phyloP scores from a whole-genome alignment of 208 protist genomes.

The Entamoeba histolytica region DNA sequence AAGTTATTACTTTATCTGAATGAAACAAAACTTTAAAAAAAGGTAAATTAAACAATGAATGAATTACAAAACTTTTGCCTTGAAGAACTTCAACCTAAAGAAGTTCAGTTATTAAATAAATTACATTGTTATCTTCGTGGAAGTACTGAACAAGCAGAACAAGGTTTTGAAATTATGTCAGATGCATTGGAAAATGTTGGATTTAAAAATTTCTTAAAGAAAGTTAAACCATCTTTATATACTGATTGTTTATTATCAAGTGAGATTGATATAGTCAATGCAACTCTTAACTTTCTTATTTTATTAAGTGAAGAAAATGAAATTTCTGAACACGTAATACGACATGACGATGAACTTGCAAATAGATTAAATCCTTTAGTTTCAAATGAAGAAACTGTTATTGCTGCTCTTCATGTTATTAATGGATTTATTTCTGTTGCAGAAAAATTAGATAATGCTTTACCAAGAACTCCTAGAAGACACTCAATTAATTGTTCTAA shows the following conservation, averaged over 20 bases:
- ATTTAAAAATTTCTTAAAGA: not conserved
- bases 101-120: not conserved
- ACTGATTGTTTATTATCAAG: not conserved
- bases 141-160: not conserved
- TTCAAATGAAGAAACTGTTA: not conserved
- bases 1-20: too few species aligned
- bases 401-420: not conserved
- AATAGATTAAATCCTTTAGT: not conserved
- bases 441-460: not conserved
- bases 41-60: too few species aligned
- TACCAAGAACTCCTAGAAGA: not conserved
- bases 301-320: not conserved
- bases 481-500: not conserved
- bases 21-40: too few species aligned
- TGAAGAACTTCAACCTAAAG: not conserved
- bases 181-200: not conserved
- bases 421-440: not conserved
- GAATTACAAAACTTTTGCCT: too few species aligned
- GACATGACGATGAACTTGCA: not conserved
- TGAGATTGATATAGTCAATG: not conserved
- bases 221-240: not conserved
- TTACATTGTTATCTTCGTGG: not conserved
- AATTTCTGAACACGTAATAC: not conserved
- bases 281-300: not conserved
- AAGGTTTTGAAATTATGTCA: not conserved